Evolutionary conservation across 768 basidiomycete genomes (phyloP).

Genomic region (Agaricus blazei): DNA sequence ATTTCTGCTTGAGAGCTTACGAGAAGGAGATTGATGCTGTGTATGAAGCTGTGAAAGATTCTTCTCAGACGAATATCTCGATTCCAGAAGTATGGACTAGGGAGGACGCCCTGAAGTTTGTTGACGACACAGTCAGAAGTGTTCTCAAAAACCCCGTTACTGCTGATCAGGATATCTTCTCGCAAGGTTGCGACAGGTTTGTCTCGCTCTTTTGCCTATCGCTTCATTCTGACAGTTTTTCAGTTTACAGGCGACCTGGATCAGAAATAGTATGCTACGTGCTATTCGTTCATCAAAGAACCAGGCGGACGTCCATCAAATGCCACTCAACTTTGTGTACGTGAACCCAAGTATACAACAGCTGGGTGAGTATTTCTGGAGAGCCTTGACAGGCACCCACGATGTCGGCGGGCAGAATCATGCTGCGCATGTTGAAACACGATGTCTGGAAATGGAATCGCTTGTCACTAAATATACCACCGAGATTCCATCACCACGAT

Average conservation of each 20-base stretch:
- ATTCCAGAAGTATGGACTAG: conserved; percentile 21
- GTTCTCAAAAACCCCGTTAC: conserved; percentile 20
- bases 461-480: not conserved
- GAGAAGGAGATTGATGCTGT: conserved; percentile 32
- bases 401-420: not conserved
- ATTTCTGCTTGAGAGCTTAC: conserved; percentile 31
- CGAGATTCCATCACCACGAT: not conserved
- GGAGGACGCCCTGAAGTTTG: not conserved
- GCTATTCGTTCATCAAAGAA: conserved; percentile 21
- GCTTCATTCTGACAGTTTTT: not conserved
- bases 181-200: conserved; percentile 35
- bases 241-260: conserved; percentile 36
- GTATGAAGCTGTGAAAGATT: conserved; percentile 28
- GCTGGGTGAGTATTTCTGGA: not conserved
- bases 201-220: not conserved
- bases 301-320: conserved; percentile 14
- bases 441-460: not conserved
- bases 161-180: conserved; percentile 34
- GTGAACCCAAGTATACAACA: conserved; percentile 26
- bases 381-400: not conserved
- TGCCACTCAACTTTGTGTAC: conserved; percentile 30
- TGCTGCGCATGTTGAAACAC: not conserved
- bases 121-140: conserved; percentile 21
- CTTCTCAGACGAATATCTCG: conserved; percentile 20
- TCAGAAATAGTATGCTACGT: conserved; percentile 32